Conservation (phyloP, 2,329 filamentous ascomycete species). For the Trichoderma lentiforme region DNA sequence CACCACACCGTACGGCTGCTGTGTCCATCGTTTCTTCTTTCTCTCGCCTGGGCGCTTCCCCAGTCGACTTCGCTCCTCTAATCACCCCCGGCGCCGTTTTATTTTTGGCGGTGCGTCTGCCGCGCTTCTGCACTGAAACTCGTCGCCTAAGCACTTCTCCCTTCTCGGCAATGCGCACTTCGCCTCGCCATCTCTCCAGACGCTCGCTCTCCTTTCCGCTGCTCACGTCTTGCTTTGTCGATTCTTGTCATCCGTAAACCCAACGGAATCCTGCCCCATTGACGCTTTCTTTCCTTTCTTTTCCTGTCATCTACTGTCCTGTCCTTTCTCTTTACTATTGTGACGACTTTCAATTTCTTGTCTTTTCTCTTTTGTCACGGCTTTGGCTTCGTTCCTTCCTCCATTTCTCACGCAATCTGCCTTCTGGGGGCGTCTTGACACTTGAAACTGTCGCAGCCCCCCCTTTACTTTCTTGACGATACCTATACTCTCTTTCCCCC, state of each 20-base stretch:
- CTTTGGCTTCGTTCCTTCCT: background rate
- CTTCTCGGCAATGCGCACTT: background rate
- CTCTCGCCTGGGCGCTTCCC: background rate
- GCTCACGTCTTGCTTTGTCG: background rate
- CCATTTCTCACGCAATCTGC: background rate
- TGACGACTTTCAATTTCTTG: slow-evolving; percentile 1
- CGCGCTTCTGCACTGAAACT: slow-evolving; percentile 14
- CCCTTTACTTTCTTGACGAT: slow-evolving; percentile 13
- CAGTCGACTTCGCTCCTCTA: background rate
- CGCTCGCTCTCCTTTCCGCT: slow-evolving; percentile 12
- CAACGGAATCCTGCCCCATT: background rate
- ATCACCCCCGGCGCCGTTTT: slow-evolving; percentile 1
- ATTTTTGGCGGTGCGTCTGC: slow-evolving; percentile 5
- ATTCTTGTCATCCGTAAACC: background rate
- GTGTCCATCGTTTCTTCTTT: background rate
- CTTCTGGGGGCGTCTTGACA: background rate
- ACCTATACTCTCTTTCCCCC: background rate
- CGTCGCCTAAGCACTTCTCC: background rate
- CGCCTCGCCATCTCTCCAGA: background rate
- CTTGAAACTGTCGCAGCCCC: slow-evolving; percentile 17
- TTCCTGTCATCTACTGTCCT: too few species aligned
- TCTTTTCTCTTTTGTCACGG: background rate
- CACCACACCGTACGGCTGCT: background rate
- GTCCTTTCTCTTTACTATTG: background rate
- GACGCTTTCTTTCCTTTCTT: background rate